phyloP scores from a whole-genome alignment of 305 asterid genomes.

The Fraxinus latifolia region DNA sequence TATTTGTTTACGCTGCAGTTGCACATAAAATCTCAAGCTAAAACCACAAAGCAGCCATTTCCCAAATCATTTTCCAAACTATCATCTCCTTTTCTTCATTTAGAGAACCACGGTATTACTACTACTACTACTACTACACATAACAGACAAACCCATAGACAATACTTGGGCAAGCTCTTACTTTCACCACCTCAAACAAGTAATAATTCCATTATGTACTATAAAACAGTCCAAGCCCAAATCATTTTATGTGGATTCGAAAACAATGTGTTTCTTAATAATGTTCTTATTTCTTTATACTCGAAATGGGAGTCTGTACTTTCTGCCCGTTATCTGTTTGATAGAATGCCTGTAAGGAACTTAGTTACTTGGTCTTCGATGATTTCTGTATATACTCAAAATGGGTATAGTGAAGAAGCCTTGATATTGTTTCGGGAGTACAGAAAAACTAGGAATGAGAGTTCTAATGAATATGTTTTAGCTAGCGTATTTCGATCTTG shows the following conservation, averaged over 20 bases:
- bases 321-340: slow-evolving; percentile 36
- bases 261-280: slow-evolving; percentile 24
- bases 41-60: background rate
- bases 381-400: slow-evolving; percentile 30
- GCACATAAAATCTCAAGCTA: slow-evolving; percentile 6
- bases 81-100: slow-evolving; percentile 7
- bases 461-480: slow-evolving; percentile 12
- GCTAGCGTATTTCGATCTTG: background rate
- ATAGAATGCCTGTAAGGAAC: slow-evolving; percentile 39
- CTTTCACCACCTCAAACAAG: slow-evolving; percentile 24
- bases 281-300: slow-evolving; percentile 35
- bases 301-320: slow-evolving; percentile 22
- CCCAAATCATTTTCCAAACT: background rate
- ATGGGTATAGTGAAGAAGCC: slow-evolving; percentile 33
- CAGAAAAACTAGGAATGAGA: slow-evolving; percentile 20
- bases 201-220: slow-evolving; percentile 10
- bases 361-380: slow-evolving; percentile 47
- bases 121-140: background rate
- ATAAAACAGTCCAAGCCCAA: slow-evolving; percentile 34
- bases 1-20: background rate
- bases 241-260: slow-evolving; percentile 36
- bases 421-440: slow-evolving; percentile 34
- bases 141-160: slow-evolving; percentile 36
- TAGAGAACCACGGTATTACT: background rate
- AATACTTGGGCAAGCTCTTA: slow-evolving; percentile 36